These are phyloP conservation scores for Collybia sp. DNA, from an alignment of 768 basidiomycete genomes.

Conservation along the genomic window DNA sequence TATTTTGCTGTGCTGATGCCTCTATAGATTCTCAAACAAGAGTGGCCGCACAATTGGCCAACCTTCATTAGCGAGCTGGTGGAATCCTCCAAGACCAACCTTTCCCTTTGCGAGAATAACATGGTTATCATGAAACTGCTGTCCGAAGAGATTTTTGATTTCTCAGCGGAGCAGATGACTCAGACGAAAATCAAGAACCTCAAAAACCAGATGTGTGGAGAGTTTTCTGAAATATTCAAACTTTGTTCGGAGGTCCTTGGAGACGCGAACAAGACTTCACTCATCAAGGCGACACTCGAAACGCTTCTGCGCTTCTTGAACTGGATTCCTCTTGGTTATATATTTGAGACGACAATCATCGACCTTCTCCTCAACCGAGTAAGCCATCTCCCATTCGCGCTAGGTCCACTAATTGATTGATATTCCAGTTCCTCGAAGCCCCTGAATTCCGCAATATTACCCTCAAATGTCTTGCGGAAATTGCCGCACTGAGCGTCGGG, in stretches of 20 bases:
- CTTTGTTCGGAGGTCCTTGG: constrained; percentile 95
- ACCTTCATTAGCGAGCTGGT: constrained; percentile 96
- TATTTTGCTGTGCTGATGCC: constrained; percentile 7
- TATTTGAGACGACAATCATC: constrained; percentile 97
- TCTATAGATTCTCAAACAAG: constrained; percentile 94
- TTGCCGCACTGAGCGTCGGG: constrained; percentile 90
- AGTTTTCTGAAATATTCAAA: constrained; percentile 97
- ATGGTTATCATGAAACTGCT: constrained; percentile 97
- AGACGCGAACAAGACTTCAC: constrained; percentile 91
- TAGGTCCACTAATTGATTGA: constrained; percentile 4
- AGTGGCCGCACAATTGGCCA: constrained; percentile 99
- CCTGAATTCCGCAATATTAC: constrained; percentile 97
- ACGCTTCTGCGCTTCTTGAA: constrained; percentile 94
- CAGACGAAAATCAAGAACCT: constrained; percentile 96
- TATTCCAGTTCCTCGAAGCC: constrained; percentile 84
- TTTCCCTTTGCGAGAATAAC: constrained; percentile 98
- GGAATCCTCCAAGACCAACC: constrained; percentile 93
- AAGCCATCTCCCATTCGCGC: constrained; percentile 26
- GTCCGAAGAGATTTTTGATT: constrained; percentile 99
- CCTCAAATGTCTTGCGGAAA: constrained; percentile 94
- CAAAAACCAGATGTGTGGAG: constrained; percentile 97
- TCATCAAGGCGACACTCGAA: constrained; percentile 93
- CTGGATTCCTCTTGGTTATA: constrained; percentile 99
- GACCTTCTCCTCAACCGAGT: constrained; percentile 90
- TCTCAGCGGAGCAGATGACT: constrained; percentile 97